A percentile compares a stretch with the other conserved stretches of the same genome.
Evolutionary conservation across 169 alveolate species (phyloP).

Genomic region (Hepatocystis sp.): DNA sequence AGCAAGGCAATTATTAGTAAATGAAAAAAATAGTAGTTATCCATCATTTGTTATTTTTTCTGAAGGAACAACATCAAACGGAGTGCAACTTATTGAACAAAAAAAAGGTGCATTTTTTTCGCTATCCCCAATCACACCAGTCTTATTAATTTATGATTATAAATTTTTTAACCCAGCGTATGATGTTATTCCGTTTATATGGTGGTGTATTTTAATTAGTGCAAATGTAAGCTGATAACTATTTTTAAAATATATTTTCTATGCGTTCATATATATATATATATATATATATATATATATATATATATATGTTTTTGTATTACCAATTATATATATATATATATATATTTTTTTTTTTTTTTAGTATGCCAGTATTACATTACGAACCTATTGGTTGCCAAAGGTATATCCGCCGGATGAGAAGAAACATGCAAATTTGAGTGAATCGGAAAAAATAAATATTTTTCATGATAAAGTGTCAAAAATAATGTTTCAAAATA

Average conservation of each 20-base stretch:
- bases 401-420: constrained; percentile 50
- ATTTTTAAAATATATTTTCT: too few species aligned
- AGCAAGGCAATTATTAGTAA: constrained; percentile 33
- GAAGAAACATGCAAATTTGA: constrained; percentile 23
- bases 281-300: neutral
- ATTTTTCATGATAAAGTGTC: constrained; percentile 69
- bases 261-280: too few species aligned
- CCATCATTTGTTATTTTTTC: constrained; percentile 73
- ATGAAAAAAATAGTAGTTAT: constrained; percentile 21
- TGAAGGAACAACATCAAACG: constrained; percentile 71
- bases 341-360: neutral
- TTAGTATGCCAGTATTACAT: constrained; percentile 22
- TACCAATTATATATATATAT: neutral
- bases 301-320: neutral
- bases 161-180: constrained; percentile 54
- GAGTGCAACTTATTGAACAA: constrained; percentile 36
- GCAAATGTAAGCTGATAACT: constrained; percentile 23
- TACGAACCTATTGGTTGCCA: constrained; percentile 57
- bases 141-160: constrained; percentile 33
- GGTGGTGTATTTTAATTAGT: constrained; percentile 34
- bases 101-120: constrained; percentile 66
- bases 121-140: constrained; percentile 57
- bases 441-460: constrained; percentile 39
- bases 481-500: constrained; percentile 53
- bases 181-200: constrained; percentile 50